These are phyloP conservation scores for Fusarium hostae DNA, from an alignment of 2,329 filamentous ascomycete species.

Conservation along the genomic window DNA sequence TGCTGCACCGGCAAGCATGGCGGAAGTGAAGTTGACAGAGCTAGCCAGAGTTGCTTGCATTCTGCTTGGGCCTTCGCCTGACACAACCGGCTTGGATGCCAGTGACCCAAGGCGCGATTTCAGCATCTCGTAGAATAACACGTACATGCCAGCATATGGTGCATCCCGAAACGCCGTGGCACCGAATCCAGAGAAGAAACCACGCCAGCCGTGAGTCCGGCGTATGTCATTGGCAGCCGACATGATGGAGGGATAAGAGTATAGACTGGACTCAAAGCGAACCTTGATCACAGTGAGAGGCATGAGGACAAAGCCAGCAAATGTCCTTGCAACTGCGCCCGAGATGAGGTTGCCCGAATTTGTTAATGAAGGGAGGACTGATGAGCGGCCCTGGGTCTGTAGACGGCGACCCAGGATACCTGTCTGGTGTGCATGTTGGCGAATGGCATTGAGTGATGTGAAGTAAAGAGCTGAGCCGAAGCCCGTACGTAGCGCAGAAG, in stretches of 20 bases:
- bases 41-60: slow-evolving; percentile 54
- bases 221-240: slow-evolving; percentile 81
- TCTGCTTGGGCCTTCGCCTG: slow-evolving; percentile 27
- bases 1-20: slow-evolving; percentile 80
- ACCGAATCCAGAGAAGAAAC: slow-evolving; percentile 94
- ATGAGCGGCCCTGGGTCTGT: slow-evolving; percentile 60
- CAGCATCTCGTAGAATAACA: slow-evolving; percentile 89
- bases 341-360: slow-evolving; percentile 87
- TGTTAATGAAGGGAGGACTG: slow-evolving; percentile 81
- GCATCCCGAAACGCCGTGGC: slow-evolving; percentile 93
- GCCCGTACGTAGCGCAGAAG: slow-evolving; percentile 92
- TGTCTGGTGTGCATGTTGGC: slow-evolving; percentile 66
- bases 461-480: slow-evolving; percentile 96
- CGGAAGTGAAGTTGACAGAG: slow-evolving; percentile 88
- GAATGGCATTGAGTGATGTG: slow-evolving; percentile 83
- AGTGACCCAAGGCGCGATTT: slow-evolving; percentile 68
- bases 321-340: slow-evolving; percentile 84
- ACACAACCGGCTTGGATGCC: slow-evolving; percentile 23
- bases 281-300: slow-evolving; percentile 97
- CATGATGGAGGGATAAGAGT: slow-evolving; percentile 81
- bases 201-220: slow-evolving; percentile 76
- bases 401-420: slow-evolving; percentile 39
- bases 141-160: slow-evolving; percentile 96
- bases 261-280: slow-evolving; percentile 89
- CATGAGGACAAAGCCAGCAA: slow-evolving; percentile 92